A percentile compares a stretch with the other conserved stretches of the same genome.
Evolutionary conservation across 306 rosid genomes (phyloP).

Genomic region (Astragalus membranaceus): DNA sequence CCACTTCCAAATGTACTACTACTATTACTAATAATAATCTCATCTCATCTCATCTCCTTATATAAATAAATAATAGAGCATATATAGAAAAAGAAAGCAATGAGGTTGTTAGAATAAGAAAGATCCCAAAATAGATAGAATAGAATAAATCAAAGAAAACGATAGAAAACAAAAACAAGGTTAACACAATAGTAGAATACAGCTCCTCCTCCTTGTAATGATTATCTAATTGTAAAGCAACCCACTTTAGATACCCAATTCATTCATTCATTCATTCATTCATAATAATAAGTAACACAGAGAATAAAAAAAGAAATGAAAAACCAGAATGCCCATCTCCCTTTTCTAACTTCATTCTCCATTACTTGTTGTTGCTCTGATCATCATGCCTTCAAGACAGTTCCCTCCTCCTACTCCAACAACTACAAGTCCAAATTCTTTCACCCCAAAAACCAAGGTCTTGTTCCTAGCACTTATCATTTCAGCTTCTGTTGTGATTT

Average conservation of each 20-base stretch:
- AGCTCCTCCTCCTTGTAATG: conserved; percentile 20
- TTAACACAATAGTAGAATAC: conserved; percentile 25
- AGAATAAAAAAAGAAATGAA: conserved; percentile 18
- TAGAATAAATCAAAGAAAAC: conserved; percentile 24
- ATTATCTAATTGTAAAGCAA: conserved; percentile 73
- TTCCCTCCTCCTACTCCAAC: conserved; percentile 41
- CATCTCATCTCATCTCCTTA: conserved; percentile 12
- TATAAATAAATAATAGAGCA: neutral
- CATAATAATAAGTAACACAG: neutral
- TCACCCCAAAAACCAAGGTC: conserved; percentile 47
- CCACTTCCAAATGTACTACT: conserved; percentile 28
- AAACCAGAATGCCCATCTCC: conserved; percentile 24
- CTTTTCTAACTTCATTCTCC: conserved; percentile 13
- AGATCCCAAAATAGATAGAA: neutral
- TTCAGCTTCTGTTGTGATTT: conserved; percentile 67
- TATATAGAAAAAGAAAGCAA: neutral
- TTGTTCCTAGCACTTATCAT: conserved; percentile 72
- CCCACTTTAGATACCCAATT: conserved; percentile 55
- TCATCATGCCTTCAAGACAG: conserved; percentile 74
- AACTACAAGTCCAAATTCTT: conserved; percentile 30
- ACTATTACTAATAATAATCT: conserved; percentile 32
- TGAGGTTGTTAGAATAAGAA: neutral
- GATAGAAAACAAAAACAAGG: neutral
- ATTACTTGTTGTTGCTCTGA: conserved; percentile 20
- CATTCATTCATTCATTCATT: conserved; percentile 4